Evolutionary conservation across 2,329 filamentous ascomycete species (phyloP), one percentile per base, ranked within the genome.

Genomic region (Sporothrix globosa): DNA sequence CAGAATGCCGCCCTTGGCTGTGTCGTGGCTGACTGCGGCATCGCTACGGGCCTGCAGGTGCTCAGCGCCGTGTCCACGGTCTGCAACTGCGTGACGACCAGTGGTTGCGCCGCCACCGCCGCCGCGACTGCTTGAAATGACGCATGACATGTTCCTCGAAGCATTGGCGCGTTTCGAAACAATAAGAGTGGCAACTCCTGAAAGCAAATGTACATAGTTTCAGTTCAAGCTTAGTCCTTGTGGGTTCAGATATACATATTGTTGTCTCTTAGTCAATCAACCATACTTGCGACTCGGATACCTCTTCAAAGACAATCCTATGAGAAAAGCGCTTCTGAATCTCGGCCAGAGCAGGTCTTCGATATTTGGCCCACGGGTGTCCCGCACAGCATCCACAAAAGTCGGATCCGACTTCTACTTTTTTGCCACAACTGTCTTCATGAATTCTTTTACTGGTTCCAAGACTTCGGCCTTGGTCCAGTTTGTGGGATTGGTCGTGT

Each of bases 231-330:
- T 34, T 6, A 9, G 5, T 34, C 34, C 9, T 4, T 34, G 1
- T 34, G 6, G 34, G 34, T 34, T 7, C 2, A 34, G 1, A 9
- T 9, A 34, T 34, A 9, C 34, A 34, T 6, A 34, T 34, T 7
- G 34, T 6, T 7, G 34, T 34, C 34, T 34, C 5, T 50, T 71
- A 79, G 80, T 68, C 66, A 5, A 68, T 10, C 9, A 68, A 9
- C 66, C 66, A 58, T 13, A 48, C 52, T 27, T 68, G 66, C 1
- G 50, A 24, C 17, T 21, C 52, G 1, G 48, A 4, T 13, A 68
- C 39, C 4, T 68, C 66, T 4, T 56, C 21, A 10, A 39, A 68
- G 6, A 30, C 17, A 14, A 68, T 70, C 21, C 50, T 54, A 14
- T 67, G 61, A 0, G 60, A 70, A 14, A 56, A 70, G 2, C 53